These are phyloP conservation scores for Asterionellopsis glacialis DNA, from an alignment of 108 stramenopile genomes.

Conservation along the genomic window DNA sequence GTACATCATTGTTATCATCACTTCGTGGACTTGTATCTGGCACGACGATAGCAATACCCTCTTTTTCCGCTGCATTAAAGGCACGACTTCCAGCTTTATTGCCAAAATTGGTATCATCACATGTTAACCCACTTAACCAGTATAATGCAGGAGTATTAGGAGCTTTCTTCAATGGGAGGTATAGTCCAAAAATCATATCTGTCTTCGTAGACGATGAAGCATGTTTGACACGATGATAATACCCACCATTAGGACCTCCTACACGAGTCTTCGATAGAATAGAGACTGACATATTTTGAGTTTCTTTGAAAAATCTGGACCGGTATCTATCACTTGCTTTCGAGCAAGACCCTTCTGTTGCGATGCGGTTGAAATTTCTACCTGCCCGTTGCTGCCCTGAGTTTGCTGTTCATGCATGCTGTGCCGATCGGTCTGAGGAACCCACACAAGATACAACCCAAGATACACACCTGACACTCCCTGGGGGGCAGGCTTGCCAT, in stretches of 20 bases:
- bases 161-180: conserved; percentile 23
- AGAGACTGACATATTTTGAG: conserved; percentile 13
- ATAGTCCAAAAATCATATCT: conserved; percentile 60
- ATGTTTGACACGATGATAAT: conserved; percentile 71
- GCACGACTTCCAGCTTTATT: conserved; percentile 79
- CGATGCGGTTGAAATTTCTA: too few relatives aligned
- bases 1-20: conserved; percentile 30
- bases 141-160: conserved; percentile 41
- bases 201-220: conserved; percentile 55
- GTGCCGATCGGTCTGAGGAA: too few relatives aligned
- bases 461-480: too few relatives aligned
- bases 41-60: conserved; percentile 87
- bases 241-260: conserved; percentile 44
- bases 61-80: conserved; percentile 63
- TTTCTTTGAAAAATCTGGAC: too few relatives aligned
- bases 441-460: too few relatives aligned
- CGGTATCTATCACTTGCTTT: too few relatives aligned
- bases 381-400: too few relatives aligned
- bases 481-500: too few relatives aligned
- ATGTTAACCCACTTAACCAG: conserved; percentile 94
- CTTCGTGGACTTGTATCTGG: conserved; percentile 97
- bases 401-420: too few relatives aligned
- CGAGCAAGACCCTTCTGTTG: too few relatives aligned
- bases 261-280: conserved; percentile 60
- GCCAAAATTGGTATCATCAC: conserved; percentile 94